Evolutionary conservation across 2,329 filamentous ascomycete genomes (phyloP).

Genomic region (Penicillium occitanis): DNA sequence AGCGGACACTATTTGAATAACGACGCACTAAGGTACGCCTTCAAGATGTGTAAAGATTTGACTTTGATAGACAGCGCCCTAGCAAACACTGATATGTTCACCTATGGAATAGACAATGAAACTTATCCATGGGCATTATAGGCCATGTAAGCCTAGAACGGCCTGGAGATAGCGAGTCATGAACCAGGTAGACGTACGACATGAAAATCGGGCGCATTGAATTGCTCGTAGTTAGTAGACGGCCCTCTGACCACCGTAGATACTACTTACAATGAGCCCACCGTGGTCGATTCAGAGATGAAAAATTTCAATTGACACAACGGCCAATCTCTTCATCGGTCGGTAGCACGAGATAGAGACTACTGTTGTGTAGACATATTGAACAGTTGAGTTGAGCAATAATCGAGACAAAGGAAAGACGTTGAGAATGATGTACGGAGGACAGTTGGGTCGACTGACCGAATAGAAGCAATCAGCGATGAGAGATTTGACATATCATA

Average conservation of each 20-base stretch:
- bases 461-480: background rate
- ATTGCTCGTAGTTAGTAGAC: background rate
- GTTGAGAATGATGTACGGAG: background rate
- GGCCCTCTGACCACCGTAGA: too few relatives aligned
- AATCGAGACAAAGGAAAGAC: background rate
- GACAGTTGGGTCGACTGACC: background rate
- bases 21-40: background rate
- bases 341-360: background rate
- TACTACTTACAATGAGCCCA: background rate
- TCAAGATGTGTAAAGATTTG: background rate
- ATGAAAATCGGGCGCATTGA: too few relatives aligned
- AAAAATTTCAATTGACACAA: too few relatives aligned
- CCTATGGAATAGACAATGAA: background rate
- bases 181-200: background rate
- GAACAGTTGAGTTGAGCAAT: background rate
- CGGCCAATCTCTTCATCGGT: background rate
- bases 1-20: background rate
- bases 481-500: background rate
- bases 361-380: background rate
- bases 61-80: background rate
- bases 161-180: background rate
- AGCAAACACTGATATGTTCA: background rate
- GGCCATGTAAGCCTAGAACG: background rate
- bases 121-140: background rate
- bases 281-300: background rate